Percentiles rank a stretch among this genome's conserved stretches.
Evolutionary conservation across 768 basidiomycete genomes (phyloP).

Genomic region (Leucogyrophana mollusca): DNA sequence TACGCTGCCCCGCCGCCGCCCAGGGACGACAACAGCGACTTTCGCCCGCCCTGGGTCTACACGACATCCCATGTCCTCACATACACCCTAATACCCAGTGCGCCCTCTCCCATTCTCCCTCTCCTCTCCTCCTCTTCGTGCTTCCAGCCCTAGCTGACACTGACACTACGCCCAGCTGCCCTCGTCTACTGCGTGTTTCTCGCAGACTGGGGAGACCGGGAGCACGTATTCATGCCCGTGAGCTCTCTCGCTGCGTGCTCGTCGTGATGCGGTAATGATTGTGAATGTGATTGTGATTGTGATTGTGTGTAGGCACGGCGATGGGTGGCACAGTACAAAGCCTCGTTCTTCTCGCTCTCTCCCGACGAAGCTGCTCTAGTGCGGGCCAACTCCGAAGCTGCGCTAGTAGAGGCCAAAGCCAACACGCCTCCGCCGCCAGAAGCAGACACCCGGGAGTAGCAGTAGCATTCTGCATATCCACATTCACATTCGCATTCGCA

Average conservation of each 20-base stretch:
- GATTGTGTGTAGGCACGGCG: constrained; percentile 56
- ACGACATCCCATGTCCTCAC: constrained; percentile 48
- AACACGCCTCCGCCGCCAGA: too few species aligned
- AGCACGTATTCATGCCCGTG: constrained; percentile 71
- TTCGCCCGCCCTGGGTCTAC: constrained; percentile 64
- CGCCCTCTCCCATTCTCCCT: constrained; percentile 11
- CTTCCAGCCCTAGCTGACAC: too few species aligned
- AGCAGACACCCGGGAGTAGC: too few species aligned
- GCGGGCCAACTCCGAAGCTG: too few species aligned
- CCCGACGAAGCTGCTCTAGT: constrained; percentile 46
- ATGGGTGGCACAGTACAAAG: constrained; percentile 51
- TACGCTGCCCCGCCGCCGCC: too few species aligned
- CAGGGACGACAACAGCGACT: constrained; percentile 39
- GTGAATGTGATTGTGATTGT: too few species aligned
- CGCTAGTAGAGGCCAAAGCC: too few species aligned
- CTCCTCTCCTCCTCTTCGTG: neutral
- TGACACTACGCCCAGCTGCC: constrained; percentile 45
- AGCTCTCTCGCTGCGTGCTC: constrained; percentile 25
- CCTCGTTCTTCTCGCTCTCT: constrained; percentile 56
- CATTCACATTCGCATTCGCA: too few species aligned
- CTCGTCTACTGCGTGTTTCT: constrained; percentile 57
- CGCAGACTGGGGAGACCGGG: constrained; percentile 67
- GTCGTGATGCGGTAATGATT: neutral
- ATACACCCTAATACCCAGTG: constrained; percentile 57
- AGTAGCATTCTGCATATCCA: too few species aligned